Evolutionary conservation across 106 monocot genomes (phyloP).

Genomic region (Triglochin maritima): DNA sequence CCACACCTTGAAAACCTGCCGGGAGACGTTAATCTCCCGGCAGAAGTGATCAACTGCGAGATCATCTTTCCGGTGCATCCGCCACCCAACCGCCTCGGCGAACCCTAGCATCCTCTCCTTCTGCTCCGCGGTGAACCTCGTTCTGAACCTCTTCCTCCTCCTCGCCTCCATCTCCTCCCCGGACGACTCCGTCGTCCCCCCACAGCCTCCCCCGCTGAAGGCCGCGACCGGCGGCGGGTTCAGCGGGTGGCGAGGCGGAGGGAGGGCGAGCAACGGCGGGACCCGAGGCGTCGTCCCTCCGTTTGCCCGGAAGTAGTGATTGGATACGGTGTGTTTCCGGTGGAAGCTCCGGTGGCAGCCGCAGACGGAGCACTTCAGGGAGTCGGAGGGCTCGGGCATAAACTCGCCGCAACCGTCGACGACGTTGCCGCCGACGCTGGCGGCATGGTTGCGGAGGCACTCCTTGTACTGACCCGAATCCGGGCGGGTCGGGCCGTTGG

Average conservation of each 20-base stretch:
- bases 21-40: constrained; percentile 30
- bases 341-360: constrained; percentile 47
- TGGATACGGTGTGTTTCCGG: constrained; percentile 17
- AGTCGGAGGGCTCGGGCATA: constrained; percentile 15
- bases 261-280: constrained; percentile 11
- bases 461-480: constrained; percentile 12
- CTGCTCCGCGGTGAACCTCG: constrained; percentile 48
- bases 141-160: constrained; percentile 45
- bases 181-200: constrained; percentile 31
- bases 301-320: neutral
- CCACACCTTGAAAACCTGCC: constrained; percentile 49
- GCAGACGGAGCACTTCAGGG: constrained; percentile 29
- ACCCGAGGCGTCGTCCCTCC: neutral
- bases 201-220: constrained; percentile 2
- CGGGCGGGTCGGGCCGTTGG: neutral
- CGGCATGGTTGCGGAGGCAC: constrained; percentile 33
- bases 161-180: constrained; percentile 28
- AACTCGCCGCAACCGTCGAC: constrained; percentile 40
- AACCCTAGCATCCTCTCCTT: constrained; percentile 45
- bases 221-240: neutral
- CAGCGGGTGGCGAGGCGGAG: neutral
- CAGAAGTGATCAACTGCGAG: constrained; percentile 35
- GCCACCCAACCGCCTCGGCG: constrained; percentile 47
- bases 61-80: constrained; percentile 47
- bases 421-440: constrained; percentile 25